These are phyloP conservation scores for Rhizophagus sp. DNA, from an alignment of 192 early-diverging fungal species.

Conservation along the genomic window DNA sequence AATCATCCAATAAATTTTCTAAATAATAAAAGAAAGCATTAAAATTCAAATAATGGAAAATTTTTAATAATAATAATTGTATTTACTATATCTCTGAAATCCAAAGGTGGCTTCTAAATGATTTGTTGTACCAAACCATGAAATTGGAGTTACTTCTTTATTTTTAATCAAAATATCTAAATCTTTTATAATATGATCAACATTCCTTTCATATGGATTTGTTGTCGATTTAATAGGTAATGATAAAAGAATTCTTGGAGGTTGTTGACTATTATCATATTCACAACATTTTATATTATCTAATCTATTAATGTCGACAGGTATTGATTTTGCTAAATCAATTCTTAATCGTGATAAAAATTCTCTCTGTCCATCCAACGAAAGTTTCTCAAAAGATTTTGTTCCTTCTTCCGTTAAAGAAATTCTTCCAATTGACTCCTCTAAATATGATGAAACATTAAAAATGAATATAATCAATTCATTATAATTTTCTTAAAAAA, in stretches of 20 bases:
- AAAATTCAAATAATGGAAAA: not conserved
- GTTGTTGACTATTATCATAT: not conserved
- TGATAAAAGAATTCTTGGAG: not conserved
- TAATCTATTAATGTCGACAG: not conserved
- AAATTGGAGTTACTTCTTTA: no score
- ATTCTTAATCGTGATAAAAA: not conserved
- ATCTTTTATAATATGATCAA: not conserved
- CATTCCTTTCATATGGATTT: not conserved
- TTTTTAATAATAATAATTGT: not conserved
- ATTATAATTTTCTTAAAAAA: no score
- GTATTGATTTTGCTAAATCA: not conserved
- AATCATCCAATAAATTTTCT: not conserved
- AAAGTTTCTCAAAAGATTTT: not conserved
- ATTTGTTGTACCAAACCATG: not conserved
- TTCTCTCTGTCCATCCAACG: no score
- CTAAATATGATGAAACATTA: no score
- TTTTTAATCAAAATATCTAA: conserved; percentile 2
- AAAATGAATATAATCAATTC: no score
- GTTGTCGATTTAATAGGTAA: not conserved
- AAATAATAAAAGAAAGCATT: not conserved
- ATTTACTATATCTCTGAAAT: not conserved
- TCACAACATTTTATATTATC: not conserved
- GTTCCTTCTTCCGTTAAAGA: not conserved
- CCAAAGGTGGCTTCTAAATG: not conserved
- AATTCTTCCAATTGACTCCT: no score